Conservation (phyloP, 257 asterid species). For the Solanum clarkiae region DNA sequence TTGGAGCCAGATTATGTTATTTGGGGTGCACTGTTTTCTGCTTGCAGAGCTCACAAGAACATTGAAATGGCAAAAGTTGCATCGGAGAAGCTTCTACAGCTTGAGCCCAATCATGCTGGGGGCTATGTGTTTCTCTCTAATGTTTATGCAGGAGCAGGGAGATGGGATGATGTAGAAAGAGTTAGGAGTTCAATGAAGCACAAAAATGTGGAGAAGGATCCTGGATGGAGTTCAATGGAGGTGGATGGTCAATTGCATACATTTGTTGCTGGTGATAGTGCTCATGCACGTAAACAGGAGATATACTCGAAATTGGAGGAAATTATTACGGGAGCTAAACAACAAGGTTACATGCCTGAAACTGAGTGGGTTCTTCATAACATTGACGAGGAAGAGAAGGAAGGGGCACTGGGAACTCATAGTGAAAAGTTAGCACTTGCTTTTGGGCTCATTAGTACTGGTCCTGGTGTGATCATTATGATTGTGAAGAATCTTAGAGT, state of each 20-base stretch:
- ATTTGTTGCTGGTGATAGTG: constrained; percentile 27
- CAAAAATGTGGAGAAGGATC: constrained; percentile 19
- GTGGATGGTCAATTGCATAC: constrained; percentile 19
- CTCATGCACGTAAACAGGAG: constrained; percentile 10
- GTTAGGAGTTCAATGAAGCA: constrained; percentile 26
- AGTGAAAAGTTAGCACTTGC: constrained; percentile 36
- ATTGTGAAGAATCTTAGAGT: constrained; percentile 32
- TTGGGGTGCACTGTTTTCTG: constrained; percentile 36
- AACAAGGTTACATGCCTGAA: constrained; percentile 24
- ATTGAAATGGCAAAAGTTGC: constrained; percentile 24
- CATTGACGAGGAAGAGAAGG: constrained; percentile 37
- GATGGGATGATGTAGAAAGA: constrained; percentile 33
- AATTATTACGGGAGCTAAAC: constrained; percentile 10
- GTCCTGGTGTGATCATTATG: constrained; percentile 9
- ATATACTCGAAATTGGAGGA: constrained; percentile 23
- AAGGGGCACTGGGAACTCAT: constrained; percentile 24
- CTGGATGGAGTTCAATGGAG: constrained; percentile 40
- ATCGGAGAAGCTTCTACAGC: constrained; percentile 20
- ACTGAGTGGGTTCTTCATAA: constrained; percentile 33
- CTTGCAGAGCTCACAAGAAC: constrained; percentile 32
- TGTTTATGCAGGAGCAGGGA: constrained; percentile 17
- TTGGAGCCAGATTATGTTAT: constrained; percentile 21
- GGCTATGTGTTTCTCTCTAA: constrained; percentile 28
- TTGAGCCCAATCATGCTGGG: constrained; percentile 30
- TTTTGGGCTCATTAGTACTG: constrained; percentile 21